phyloP scores from a whole-genome alignment of 2,329 filamentous ascomycete species.

The Penicillium italicum region DNA sequence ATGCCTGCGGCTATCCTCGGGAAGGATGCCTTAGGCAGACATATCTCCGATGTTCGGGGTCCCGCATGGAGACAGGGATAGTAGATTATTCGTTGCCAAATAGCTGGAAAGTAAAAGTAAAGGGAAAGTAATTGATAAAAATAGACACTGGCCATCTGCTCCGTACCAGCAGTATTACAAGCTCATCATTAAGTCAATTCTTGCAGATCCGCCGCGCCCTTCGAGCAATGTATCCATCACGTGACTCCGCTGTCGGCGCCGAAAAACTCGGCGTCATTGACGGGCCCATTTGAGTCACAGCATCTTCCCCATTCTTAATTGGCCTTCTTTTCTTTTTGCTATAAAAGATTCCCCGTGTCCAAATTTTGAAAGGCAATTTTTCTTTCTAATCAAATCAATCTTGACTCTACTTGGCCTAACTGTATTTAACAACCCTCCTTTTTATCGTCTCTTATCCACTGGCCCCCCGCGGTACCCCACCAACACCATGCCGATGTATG shows the following conservation, averaged over 20 bases:
- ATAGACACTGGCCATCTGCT: accelerated
- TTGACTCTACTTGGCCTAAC: constrained; percentile 1
- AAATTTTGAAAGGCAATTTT: constrained; percentile 4
- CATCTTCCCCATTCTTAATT: constrained; percentile 21
- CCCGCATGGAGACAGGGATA: neutral
- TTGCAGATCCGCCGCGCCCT: neutral
- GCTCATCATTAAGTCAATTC: neutral
- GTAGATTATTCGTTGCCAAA: neutral
- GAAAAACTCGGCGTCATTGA: constrained; percentile 25
- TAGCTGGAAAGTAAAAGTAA: neutral
- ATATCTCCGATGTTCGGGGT: constrained; percentile 8
- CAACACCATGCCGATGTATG: constrained; percentile 40
- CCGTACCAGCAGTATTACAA: neutral
- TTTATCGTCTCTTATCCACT: constrained; percentile 18
- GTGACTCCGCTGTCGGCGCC: constrained; percentile 29
- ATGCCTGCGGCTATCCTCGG: constrained; percentile 6
- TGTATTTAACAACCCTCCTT: neutral
- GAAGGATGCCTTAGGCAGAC: constrained; percentile 1
- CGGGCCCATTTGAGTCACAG: constrained; percentile 22
- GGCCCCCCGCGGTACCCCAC: constrained; percentile 24
- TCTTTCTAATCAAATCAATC: neutral
- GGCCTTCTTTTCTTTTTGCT: constrained; percentile 8
- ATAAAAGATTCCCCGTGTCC: constrained; percentile 1
- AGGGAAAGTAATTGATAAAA: neutral
- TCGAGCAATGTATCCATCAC: constrained; percentile 4